phyloP scores from a whole-genome alignment of 345 rosid genomes.

The Eucalyptus regnans region DNA sequence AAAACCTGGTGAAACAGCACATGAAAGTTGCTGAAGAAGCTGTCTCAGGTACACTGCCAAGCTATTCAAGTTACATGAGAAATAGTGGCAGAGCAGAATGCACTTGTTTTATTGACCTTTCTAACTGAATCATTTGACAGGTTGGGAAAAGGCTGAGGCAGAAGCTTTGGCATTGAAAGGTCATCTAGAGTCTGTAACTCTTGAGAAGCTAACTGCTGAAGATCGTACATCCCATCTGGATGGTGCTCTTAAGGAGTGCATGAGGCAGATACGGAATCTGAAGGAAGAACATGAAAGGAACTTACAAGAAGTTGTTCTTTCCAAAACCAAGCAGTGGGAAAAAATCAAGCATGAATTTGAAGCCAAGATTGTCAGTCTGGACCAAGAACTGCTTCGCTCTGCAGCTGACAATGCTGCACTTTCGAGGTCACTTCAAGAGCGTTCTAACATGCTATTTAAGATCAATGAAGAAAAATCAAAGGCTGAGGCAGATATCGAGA shows the following conservation, averaged over 20 bases:
- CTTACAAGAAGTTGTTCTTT: conserved; percentile 49
- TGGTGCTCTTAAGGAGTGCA: conserved; percentile 95
- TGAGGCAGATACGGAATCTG: conserved; percentile 84
- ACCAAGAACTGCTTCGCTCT: conserved; percentile 73
- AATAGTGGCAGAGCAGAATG: neutral
- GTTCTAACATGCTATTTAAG: conserved; percentile 64
- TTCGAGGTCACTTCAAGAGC: conserved; percentile 80
- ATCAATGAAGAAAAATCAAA: conserved; percentile 67
- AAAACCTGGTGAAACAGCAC: conserved; percentile 83
- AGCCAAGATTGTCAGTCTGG: conserved; percentile 52
- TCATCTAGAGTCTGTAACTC: conserved; percentile 73
- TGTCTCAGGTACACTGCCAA: conserved; percentile 54
- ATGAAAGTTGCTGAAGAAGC: conserved; percentile 99
- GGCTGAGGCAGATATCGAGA: conserved; percentile 86
- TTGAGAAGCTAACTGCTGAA: conserved; percentile 82
- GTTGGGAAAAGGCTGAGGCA: conserved; percentile 99
- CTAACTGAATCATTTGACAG: conserved; percentile 16
- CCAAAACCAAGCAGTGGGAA: conserved; percentile 67
- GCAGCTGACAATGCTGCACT: conserved; percentile 76
- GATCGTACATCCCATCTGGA: conserved; percentile 87
- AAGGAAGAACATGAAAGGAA: conserved; percentile 88
- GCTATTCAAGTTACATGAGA: neutral
- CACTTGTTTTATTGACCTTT: neutral
- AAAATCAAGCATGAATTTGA: conserved; percentile 65
- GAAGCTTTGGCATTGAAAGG: conserved; percentile 86